phyloP scores from a whole-genome alignment of 257 asterid genomes.

The Solanum megistacrolobum region DNA sequence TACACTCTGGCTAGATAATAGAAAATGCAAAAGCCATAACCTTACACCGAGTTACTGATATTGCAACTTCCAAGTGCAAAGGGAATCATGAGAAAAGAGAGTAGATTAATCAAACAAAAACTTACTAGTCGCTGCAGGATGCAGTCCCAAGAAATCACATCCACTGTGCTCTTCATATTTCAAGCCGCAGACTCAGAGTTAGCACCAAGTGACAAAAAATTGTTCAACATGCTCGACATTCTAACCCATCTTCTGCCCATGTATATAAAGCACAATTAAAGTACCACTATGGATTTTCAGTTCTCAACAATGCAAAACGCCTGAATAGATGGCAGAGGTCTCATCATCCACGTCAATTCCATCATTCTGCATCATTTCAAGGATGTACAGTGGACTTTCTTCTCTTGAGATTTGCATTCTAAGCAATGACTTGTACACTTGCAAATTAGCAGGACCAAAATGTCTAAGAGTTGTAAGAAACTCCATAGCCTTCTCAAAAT shows the following conservation, averaged over 20 bases:
- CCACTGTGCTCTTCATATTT: background rate
- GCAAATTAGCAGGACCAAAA: slow-evolving; percentile 9
- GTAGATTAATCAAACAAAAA: background rate
- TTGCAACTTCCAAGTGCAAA: background rate
- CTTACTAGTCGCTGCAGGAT: background rate
- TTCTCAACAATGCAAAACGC: background rate
- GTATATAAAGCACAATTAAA: background rate
- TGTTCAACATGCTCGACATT: background rate
- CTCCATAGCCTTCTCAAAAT: slow-evolving; percentile 14
- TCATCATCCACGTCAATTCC: slow-evolving; percentile 8
- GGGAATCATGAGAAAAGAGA: background rate
- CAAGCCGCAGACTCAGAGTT: background rate
- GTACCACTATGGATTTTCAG: background rate
- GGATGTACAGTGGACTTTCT: slow-evolving; percentile 2
- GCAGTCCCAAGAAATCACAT: background rate
- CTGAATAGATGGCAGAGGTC: background rate
- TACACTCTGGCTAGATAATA: background rate
- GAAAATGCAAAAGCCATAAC: background rate
- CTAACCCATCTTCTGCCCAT: background rate
- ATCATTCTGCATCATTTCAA: slow-evolving; percentile 17
- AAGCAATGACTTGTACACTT: slow-evolving; percentile 16
- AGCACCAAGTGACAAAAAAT: background rate
- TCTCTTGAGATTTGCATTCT: background rate
- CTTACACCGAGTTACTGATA: background rate
- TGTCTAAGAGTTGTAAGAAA: slow-evolving; percentile 11